Conservation (phyloP, 2,329 filamentous ascomycete species). For the Aspergillus niger region DNA sequence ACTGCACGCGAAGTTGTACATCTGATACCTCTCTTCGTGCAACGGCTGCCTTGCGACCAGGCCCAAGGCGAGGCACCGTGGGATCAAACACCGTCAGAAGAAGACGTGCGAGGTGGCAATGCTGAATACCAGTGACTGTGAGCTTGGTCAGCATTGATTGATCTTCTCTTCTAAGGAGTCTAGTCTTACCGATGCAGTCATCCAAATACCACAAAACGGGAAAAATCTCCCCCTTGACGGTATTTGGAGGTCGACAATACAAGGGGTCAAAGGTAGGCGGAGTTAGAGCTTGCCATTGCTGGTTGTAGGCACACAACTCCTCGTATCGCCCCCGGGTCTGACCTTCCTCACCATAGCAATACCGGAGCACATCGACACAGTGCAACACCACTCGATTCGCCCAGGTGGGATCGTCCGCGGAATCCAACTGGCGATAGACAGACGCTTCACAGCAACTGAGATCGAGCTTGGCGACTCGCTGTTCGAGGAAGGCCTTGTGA, state of each 20-base stretch:
- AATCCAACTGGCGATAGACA: slow-evolving; percentile 9
- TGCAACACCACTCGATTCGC: slow-evolving; percentile 62
- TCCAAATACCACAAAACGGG: slow-evolving; percentile 60
- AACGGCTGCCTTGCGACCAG: neutral
- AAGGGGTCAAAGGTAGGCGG: slow-evolving; percentile 59
- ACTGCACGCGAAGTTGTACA: neutral
- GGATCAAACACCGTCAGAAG: slow-evolving; percentile 60
- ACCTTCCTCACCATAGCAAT: slow-evolving; percentile 53
- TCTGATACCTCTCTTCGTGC: slow-evolving; percentile 1
- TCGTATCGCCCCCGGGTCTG: slow-evolving; percentile 29
- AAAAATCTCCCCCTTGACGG: slow-evolving; percentile 47
- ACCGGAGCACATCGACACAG: slow-evolving; percentile 63
- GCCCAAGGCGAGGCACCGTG: slow-evolving; percentile 27
- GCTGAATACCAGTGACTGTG: slow-evolving; percentile 60
- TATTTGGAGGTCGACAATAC: slow-evolving; percentile 46
- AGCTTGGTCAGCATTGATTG: slow-evolving; percentile 16
- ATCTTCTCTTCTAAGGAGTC: too few species aligned
- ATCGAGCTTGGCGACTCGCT: slow-evolving; percentile 30
- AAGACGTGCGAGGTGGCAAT: slow-evolving; percentile 59
- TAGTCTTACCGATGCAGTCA: slow-evolving; percentile 41
- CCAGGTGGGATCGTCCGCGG: slow-evolving; percentile 26
- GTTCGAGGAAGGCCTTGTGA: slow-evolving; percentile 47
- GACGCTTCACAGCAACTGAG: slow-evolving; percentile 5
- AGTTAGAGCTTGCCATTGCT: slow-evolving; percentile 47
- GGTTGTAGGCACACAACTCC: slow-evolving; percentile 32